phyloP scores from a whole-genome alignment of 2,329 filamentous ascomycete species.

The Xenoacremonium recifei region DNA sequence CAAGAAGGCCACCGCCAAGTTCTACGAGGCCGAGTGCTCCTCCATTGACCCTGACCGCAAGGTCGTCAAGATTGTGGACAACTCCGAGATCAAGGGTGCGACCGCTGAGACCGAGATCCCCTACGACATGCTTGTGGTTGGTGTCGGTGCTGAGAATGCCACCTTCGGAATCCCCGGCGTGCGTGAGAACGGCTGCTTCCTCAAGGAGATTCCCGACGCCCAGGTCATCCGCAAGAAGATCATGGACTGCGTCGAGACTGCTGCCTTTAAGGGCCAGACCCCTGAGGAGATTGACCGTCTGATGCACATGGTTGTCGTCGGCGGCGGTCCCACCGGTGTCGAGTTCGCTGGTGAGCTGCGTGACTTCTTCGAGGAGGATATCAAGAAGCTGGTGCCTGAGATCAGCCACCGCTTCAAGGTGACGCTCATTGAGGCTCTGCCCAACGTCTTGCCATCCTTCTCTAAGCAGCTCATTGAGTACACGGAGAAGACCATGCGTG shows the following conservation, averaged over 20 bases:
- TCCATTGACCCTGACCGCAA: conserved; percentile 93
- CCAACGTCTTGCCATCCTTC: conserved; percentile 96
- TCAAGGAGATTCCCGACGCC: conserved; percentile 97
- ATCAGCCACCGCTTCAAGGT: conserved; percentile 95
- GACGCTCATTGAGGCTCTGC: conserved; percentile 93
- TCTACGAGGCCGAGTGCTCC: conserved; percentile 96
- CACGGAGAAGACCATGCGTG: conserved; percentile 98
- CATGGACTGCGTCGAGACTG: conserved; percentile 99
- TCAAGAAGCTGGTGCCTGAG: conserved; percentile 96
- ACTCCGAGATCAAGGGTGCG: conserved; percentile 87
- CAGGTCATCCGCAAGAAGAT: conserved; percentile 97
- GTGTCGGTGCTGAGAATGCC: conserved; percentile 96
- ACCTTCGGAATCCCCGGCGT: conserved; percentile 98
- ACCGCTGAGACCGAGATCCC: conserved; percentile 82
- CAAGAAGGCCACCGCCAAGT: conserved; percentile 91
- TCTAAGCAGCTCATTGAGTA: conserved; percentile 99
- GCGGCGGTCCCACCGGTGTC: conserved; percentile 93
- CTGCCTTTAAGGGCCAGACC: conserved; percentile 94
- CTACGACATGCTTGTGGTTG: conserved; percentile 97
- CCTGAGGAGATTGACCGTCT: conserved; percentile 87
- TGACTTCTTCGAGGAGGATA: conserved; percentile 97
- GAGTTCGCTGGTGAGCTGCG: conserved; percentile 98
- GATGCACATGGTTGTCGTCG: conserved; percentile 95
- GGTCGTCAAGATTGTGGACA: conserved; percentile 85
- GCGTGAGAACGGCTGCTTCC: conserved; percentile 90